Base-by-base conservation (phyloP, 2,329 filamentous ascomycete genomes). In the Verticillium albo-atrum region DNA sequence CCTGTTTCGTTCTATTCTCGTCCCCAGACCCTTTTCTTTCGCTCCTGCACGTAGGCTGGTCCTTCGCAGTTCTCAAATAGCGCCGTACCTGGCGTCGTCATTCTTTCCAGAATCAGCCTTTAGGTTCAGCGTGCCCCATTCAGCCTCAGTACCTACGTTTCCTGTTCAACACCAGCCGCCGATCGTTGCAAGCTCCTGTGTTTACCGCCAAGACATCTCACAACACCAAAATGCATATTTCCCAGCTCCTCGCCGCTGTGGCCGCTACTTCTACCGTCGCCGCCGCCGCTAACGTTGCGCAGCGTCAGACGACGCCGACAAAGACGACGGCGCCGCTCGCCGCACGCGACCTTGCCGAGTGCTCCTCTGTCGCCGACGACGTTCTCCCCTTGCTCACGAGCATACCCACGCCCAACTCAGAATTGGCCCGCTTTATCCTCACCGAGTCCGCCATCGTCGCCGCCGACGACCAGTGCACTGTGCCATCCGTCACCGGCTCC, bases 401-500 rank as follows among this genome's bases (percentile, higher is more conserved):
- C 26, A 26, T 64, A 15, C 69, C 69, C 17, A 68, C 66, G 0
- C 61, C 64, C 6, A 60, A 62, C 1, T 23, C 34, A 10, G 55
- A 64, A 3, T 64, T 71, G 14, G 20, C 54, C 20, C 51, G 56
- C 28, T 70, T 62, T 55, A 50, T 71, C 20, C 61, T 66, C 52
- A 71, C 69, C 10, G 17, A 63, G 6, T 15, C 57, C 14, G 60
- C 55, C 15, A 66, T 66, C 47, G 27, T 58, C 35, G 67, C 68
- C 25, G 42, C 42, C 42, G 42, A 50, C n/a, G 60, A 68, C 25
- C 12, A 54, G 1, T 71, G 69, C 60, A 63, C 65, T 26, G 20
- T 70, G 30, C 69, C 69, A 7, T 59, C 53, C 2, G 60, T 71
- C 35, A 71, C 69, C 7, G 70, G 69, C 6, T 62, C 66, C 20